These are phyloP conservation scores for Dactylellina parvicollis DNA, from an alignment of 2,329 filamentous ascomycete species.

Conservation along the genomic window DNA sequence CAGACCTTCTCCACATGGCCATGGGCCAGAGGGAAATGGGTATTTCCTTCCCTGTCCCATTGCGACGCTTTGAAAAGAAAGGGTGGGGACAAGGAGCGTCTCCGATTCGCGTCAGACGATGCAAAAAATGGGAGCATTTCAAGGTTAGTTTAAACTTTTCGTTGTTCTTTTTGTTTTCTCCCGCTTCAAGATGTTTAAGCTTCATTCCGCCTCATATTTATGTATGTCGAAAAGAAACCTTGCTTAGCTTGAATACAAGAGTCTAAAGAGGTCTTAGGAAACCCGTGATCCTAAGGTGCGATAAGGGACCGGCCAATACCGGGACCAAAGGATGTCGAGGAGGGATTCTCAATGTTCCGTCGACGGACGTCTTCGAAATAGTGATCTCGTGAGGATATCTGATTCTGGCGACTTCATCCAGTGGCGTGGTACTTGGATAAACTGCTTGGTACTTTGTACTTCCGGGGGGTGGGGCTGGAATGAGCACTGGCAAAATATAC, in stretches of 20 bases:
- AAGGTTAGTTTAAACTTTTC: conserved; percentile 17
- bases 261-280: background rate
- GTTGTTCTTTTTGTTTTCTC: background rate
- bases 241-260: conserved; percentile 10
- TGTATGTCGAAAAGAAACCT: background rate
- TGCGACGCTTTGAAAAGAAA: conserved; percentile 37
- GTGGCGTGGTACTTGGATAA: conserved; percentile 54
- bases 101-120: conserved; percentile 53
- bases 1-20: conserved; percentile 50
- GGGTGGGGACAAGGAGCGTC: conserved; percentile 51
- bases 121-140: conserved; percentile 9
- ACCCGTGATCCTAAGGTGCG: conserved; percentile 36
- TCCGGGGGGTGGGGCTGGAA: conserved; percentile 43
- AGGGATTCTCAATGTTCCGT: background rate
- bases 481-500: conserved; percentile 40
- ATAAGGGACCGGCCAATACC: conserved; percentile 27
- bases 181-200: conserved; percentile 14
- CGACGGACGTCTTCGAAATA: conserved; percentile 13
- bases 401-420: conserved; percentile 46
- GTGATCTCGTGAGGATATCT: conserved; percentile 50
- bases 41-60: conserved; percentile 37
- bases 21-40: conserved; percentile 32
- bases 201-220: conserved; percentile 28
- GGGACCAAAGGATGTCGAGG: conserved; percentile 10
- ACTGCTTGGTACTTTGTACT: conserved; percentile 30